These are phyloP conservation scores for Melaleuca alternifolia DNA, from an alignment of 345 rosid species.

Conservation along the genomic window DNA sequence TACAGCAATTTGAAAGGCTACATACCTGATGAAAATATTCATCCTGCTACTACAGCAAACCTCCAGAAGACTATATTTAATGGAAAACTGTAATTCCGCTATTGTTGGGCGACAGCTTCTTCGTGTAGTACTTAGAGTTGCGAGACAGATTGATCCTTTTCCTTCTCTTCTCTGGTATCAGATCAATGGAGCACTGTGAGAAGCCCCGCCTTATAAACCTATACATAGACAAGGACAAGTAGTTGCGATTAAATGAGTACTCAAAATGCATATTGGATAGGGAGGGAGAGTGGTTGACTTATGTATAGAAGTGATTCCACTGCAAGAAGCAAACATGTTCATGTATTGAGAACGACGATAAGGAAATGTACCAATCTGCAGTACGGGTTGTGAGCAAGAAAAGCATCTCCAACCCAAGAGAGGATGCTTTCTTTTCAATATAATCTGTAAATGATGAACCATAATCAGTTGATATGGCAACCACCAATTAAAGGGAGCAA, in stretches of 20 bases:
- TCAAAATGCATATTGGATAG: not conserved
- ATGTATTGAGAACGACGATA: not conserved
- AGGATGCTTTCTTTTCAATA: constrained; percentile 77
- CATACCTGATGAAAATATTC: not conserved
- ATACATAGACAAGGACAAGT: not conserved
- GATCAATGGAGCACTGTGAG: constrained; percentile 57
- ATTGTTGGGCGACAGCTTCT: constrained; percentile 65
- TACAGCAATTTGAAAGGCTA: not conserved
- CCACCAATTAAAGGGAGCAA: not conserved
- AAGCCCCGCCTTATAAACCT: constrained; percentile 86
- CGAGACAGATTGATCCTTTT: constrained; percentile 69
- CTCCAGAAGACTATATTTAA: not conserved
- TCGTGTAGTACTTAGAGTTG: constrained; percentile 72
- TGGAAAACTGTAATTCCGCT: constrained; percentile 45
- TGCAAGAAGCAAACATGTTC: not conserved
- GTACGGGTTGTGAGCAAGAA: constrained; percentile 86
- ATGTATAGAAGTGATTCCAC: not conserved
- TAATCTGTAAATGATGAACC: constrained; percentile 39
- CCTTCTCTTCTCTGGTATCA: constrained; percentile 64
- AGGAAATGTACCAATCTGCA: constrained; percentile 65
- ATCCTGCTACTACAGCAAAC: not conserved
- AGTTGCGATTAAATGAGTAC: not conserved
- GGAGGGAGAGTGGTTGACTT: not conserved
- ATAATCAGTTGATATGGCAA: not conserved
- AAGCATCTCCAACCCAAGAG: constrained; percentile 59